These are phyloP conservation scores for Rhodotorula diobovata DNA, from an alignment of 768 basidiomycete species.

Conservation along the genomic window DNA sequence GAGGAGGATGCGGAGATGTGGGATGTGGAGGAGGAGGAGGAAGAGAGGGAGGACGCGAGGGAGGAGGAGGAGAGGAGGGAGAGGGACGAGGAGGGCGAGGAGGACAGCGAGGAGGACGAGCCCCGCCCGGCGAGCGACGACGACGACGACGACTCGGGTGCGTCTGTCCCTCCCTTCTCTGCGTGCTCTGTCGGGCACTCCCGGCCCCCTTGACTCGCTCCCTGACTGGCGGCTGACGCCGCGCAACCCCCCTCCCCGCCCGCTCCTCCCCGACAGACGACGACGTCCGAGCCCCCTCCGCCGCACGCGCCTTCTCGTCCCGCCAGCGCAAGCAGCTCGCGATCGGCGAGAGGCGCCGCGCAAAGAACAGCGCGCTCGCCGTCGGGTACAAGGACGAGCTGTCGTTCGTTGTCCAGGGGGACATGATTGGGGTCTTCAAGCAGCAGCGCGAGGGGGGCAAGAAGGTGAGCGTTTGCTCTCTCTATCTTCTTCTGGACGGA, in stretches of 20 bases:
- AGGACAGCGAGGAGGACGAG: conserved; percentile 40
- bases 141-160: conserved; percentile 25
- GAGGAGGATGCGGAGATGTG: conserved; percentile 84
- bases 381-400: conserved; percentile 94
- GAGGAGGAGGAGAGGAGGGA: conserved; percentile 58
- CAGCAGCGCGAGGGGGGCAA: conserved; percentile 41
- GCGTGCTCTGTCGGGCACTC: too few relatives aligned
- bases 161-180: neutral
- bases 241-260: neutral
- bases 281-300: conserved; percentile 8
- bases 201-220: too few relatives aligned
- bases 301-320: conserved; percentile 17
- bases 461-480: conserved; percentile 22
- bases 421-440: conserved; percentile 45
- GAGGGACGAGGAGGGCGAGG: conserved; percentile 48
- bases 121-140: conserved; percentile 14
- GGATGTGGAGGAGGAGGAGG: conserved; percentile 63
- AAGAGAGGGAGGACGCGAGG: conserved; percentile 58
- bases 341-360: conserved; percentile 43
- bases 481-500: neutral
- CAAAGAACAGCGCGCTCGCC: conserved; percentile 74
- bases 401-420: conserved; percentile 88
- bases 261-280: conserved; percentile 2
- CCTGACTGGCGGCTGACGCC: neutral
- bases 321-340: conserved; percentile 48